Evolutionary conservation across 306 rosid species (phyloP).

Genomic region (Urtica urens): DNA sequence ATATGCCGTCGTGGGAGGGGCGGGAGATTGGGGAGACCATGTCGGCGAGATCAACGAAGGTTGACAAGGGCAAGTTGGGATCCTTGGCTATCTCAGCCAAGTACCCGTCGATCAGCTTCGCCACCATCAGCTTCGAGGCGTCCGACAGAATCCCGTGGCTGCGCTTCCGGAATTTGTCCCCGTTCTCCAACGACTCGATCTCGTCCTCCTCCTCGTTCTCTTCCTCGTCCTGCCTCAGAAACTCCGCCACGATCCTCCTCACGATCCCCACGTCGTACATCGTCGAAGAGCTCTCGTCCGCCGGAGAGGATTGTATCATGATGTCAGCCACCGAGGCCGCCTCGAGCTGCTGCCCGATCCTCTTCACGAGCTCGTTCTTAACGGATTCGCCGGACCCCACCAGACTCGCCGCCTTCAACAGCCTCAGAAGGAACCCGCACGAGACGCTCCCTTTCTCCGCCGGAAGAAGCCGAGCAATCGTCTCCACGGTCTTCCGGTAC

Average conservation of each 20-base stretch:
- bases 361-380: slow-evolving; percentile 49
- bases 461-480: slow-evolving; percentile 71
- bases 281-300: slow-evolving; percentile 18
- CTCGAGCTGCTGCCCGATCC: slow-evolving; percentile 86
- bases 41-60: slow-evolving; percentile 69
- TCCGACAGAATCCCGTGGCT: slow-evolving; percentile 67
- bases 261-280: slow-evolving; percentile 52
- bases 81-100: slow-evolving; percentile 84
- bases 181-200: slow-evolving; percentile 40
- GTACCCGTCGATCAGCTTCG: slow-evolving; percentile 73
- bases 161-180: slow-evolving; percentile 31
- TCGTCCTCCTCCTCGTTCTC: slow-evolving; percentile 34
- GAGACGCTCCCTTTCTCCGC: slow-evolving; percentile 64
- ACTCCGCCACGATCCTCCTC: slow-evolving; percentile 60
- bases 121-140: slow-evolving; percentile 92
- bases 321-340: slow-evolving; percentile 79
- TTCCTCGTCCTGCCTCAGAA: slow-evolving; percentile 50
- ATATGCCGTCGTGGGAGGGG: slow-evolving; percentile 82
- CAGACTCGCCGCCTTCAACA: slow-evolving; percentile 59
- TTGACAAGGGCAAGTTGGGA: slow-evolving; percentile 47
- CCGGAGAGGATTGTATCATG: slow-evolving; percentile 40
- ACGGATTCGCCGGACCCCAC: slow-evolving; percentile 42
- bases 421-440: slow-evolving; percentile 69
- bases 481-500: slow-evolving; percentile 38
- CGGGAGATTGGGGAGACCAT: slow-evolving; percentile 53